A percentile compares a stretch with the other conserved stretches of the same genome.
These are phyloP conservation scores for Colletotrichum melonis DNA, from an alignment of 2,329 filamentous ascomycete species.

Conservation along the genomic window DNA sequence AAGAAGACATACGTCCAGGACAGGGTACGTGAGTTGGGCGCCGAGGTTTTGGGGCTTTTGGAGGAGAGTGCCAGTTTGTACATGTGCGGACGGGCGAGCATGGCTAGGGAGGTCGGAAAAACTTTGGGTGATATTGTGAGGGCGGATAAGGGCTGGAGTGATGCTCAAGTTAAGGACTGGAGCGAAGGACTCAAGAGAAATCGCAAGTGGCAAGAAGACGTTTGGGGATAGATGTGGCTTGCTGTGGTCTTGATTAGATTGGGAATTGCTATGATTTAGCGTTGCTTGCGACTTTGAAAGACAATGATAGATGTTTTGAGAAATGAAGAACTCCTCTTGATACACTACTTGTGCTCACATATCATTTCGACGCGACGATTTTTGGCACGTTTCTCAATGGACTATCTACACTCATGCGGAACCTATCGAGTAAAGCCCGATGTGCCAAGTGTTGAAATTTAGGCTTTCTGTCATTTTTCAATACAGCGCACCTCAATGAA, in stretches of 20 bases:
- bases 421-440: too few relatives aligned
- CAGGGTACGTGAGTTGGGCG: conserved; percentile 44
- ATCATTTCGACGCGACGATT: accelerated
- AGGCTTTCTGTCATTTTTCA: too few relatives aligned
- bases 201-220: conserved; percentile 65
- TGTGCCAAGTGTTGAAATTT: too few relatives aligned
- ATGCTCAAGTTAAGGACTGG: conserved; percentile 56
- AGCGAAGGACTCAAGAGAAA: conserved; percentile 58
- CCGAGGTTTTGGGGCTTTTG: conserved; percentile 44
- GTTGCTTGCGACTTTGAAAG: too few relatives aligned
- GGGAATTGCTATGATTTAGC: too few relatives aligned
- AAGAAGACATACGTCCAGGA: conserved; percentile 52
- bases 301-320: too few relatives aligned
- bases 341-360: too few relatives aligned
- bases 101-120: conserved; percentile 57
- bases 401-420: too few relatives aligned
- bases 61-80: conserved; percentile 51
- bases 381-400: too few relatives aligned
- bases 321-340: too few relatives aligned
- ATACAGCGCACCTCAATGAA: too few relatives aligned
- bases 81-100: conserved; percentile 52
- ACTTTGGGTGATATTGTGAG: conserved; percentile 50
- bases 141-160: conserved; percentile 48
- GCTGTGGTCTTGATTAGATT: too few relatives aligned
- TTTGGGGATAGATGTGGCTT: conserved; percentile 53